Evolutionary conservation across 306 rosid species (phyloP), one percentile per base, ranked within the genome.

Genomic region (Amphicarpaea edgeworthii): DNA sequence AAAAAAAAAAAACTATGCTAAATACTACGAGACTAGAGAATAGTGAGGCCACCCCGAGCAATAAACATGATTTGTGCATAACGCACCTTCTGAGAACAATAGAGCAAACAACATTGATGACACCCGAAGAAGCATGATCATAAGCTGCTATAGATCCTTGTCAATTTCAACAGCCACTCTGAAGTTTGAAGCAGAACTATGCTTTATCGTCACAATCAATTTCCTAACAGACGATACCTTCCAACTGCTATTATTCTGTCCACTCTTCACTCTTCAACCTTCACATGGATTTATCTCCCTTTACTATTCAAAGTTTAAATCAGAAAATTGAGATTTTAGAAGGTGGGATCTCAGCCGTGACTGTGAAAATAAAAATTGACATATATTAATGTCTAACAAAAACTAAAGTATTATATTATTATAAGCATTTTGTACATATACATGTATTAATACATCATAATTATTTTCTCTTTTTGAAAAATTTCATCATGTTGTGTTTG

Each of bases 171-270:
- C 26, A 17, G 28, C 23, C 23, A 28, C 58, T 51, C 58, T 51
- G 4, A 51, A 51, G 26, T 51, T 26, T 7, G 58, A 23, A 7
- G 12, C 41, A 46, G 34, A 67, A 19, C 20, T 65, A 7, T 64
- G 60, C 16, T 62, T 62, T 37, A 32, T 37, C 17, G 71, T 46
- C 53, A 28, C 58, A 26, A n/a, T 59, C 42, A 59, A 26, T 59
- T 67, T 67, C 51, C 72, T 1, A 24, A n/a, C 8, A 15, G 41
- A 45, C 23, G 0, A 55, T 55, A 15, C 34, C 15, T 23, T 10
- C n/a, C 60, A 19, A 24, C 28, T 53, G 60, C 60, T 12, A 20
- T 17, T 53, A 19, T 53, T 53, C 60, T 53, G 60, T 9, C 26
- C 19, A 9, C 0, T 3, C 14, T 50, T 7, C 30, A 54, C 38